phyloP scores from a whole-genome alignment of 2,329 filamentous ascomycete species.

The Hymenoscyphus linearis region DNA sequence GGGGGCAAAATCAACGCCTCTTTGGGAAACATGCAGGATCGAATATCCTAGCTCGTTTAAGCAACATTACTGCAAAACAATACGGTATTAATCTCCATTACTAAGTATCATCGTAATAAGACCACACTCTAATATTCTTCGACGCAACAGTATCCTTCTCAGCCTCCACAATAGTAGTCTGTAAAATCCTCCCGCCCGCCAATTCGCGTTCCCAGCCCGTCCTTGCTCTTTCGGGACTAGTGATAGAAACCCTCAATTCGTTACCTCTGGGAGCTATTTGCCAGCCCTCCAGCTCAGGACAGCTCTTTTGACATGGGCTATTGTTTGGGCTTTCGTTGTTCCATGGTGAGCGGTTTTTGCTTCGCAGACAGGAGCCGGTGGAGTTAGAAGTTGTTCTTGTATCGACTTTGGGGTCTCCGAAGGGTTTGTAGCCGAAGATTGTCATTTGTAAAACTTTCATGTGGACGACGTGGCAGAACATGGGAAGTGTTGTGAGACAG shows the following conservation, averaged over 20 bases:
- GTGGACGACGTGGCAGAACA: constrained; percentile 4
- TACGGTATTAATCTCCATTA: too few relatives aligned
- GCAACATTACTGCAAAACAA: too few relatives aligned
- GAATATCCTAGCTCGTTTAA: not conserved
- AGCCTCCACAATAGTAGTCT: constrained; percentile 1
- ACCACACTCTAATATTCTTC: not conserved
- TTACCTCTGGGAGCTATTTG: not conserved
- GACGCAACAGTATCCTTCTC: not conserved
- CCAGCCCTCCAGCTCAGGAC: constrained; percentile 1
- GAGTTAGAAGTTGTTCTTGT: not conserved
- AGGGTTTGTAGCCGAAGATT: not conserved
- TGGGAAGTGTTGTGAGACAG: constrained; percentile 5
- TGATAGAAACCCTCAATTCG: not conserved
- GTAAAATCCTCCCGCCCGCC: not conserved
- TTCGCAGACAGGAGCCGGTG: not conserved
- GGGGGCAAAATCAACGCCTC: not conserved
- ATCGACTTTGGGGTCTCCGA: not conserved
- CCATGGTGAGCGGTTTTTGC: not conserved
- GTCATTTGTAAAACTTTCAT: not conserved
- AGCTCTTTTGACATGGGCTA: not conserved
- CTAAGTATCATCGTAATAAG: constrained; percentile 7
- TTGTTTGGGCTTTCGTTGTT: not conserved
- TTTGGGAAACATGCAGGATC: not conserved
- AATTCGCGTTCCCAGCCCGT: not conserved
- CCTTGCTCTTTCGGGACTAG: not conserved